Base-by-base conservation (phyloP, 495 filamentous ascomycete species). In the Lepraria neglecta region DNA sequence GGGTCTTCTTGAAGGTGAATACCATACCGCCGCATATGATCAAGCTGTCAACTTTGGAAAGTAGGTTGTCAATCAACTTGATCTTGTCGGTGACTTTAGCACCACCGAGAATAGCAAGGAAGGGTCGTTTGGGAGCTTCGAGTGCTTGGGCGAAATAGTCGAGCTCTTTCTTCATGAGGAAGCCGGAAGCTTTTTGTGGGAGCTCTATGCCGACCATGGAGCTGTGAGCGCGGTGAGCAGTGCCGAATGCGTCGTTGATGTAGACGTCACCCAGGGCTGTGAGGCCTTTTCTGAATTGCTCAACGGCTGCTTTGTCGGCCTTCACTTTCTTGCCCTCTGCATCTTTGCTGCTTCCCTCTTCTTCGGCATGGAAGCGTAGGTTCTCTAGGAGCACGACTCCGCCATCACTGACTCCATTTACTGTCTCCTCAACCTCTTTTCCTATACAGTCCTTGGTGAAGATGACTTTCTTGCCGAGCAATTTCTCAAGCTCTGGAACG, bases 71-170 rank as follows among this genome's bases (percentile, higher is more conserved):
- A 71, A 99, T 97, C 62, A 99, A 84, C 81, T 95, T 89, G 78
- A 99, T 97, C 84, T 99, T 99, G 80, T 99, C 94, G 40, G 90
- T 94, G 48, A 99, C 90, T 83, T 99, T 99, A 68, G 95, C 89
- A 64, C 94, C 94, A 64, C 94, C 94, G 5, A 99, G 87, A 73
- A 99, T 97, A 73, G 94, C 95, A 19, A 99, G 89, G 88, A 99
- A 99, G 61, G 95, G 95, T 30, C 91, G 85, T 78, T 92, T 80
- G 43, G 94, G 94, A 67, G 82, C 83, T 79, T 99, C 94, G 40
- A 99, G 88, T 38, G 92, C 94, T 80, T 96, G 83, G 59, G 94
- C 94, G 74, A 99, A 99, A 85, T 97, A 99, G 70, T 97, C 92
- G 52, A 99, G 89, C 76, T 99, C 94, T 81, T 97, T 99, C 88